These are phyloP conservation scores for Lachnellula arida DNA, from an alignment of 2,329 filamentous ascomycete genomes.

Conservation along the genomic window DNA sequence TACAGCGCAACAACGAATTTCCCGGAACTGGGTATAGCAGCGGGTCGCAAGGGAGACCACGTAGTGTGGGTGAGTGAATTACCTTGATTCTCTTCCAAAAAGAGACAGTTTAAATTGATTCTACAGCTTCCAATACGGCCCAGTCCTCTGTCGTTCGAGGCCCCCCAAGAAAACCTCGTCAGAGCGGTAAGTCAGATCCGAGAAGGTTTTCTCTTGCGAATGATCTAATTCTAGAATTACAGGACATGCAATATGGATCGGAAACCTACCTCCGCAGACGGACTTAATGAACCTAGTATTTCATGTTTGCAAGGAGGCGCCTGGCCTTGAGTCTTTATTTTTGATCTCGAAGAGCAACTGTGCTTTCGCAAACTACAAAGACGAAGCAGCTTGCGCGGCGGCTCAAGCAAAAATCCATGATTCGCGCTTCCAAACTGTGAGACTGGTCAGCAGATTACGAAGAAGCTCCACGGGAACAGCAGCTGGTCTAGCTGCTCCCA, in stretches of 20 bases:
- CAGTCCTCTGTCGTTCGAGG: conserved; percentile 45
- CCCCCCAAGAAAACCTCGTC: conserved; percentile 52
- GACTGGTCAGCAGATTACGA: conserved; percentile 79
- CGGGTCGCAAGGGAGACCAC: conserved; percentile 10
- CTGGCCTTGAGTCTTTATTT: conserved; percentile 81
- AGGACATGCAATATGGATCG: conserved; percentile 93
- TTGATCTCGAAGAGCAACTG: conserved; percentile 97
- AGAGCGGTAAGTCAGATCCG: conserved; percentile 49
- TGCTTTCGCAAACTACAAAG: conserved; percentile 91
- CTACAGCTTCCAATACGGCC: conserved; percentile 30
- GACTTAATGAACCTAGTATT: conserved; percentile 81
- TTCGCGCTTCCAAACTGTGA: conserved; percentile 79
- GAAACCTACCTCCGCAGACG: conserved; percentile 82
- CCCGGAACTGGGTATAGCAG: conserved; percentile 4
- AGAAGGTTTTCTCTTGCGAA: conserved; percentile 1
- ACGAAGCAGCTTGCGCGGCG: conserved; percentile 66
- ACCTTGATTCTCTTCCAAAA: background rate
- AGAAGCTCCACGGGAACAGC: conserved; percentile 43
- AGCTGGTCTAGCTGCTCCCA: conserved; percentile 23
- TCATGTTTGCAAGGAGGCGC: conserved; percentile 75
- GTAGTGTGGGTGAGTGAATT: conserved; percentile 27
- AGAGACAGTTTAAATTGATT: background rate
- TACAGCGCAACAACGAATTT: conserved; percentile 14
- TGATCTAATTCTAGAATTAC: conserved; percentile 43
- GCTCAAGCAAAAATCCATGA: conserved; percentile 87